Percentiles rank a stretch among this genome's conserved stretches.
Evolutionary conservation across 192 early-diverging fungal genomes (phyloP).

Genomic region (Chytriomyces hyalinus): DNA sequence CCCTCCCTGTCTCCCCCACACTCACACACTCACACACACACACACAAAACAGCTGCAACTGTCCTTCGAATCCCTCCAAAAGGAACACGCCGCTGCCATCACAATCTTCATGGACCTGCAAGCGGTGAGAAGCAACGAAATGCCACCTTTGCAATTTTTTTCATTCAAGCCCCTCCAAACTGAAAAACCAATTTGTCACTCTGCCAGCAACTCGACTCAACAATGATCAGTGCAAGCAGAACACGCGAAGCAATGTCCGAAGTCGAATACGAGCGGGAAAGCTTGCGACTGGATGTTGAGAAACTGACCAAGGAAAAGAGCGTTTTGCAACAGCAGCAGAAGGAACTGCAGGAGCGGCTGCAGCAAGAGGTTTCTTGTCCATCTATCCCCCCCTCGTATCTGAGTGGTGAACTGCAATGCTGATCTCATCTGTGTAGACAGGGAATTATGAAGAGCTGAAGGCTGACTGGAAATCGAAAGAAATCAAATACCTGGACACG

Average conservation of each 20-base stretch:
- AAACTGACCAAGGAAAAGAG: slow-evolving; percentile 3
- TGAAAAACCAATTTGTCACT: neutral
- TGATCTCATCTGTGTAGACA: neutral
- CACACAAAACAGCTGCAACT: neutral
- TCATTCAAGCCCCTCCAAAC: no score
- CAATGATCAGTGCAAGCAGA: no score
- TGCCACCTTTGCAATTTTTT: neutral
- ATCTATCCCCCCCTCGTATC: no score
- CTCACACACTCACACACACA: no score
- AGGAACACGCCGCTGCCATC: neutral
- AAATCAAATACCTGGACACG: neutral
- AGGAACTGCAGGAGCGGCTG: neutral
- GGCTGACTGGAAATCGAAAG: neutral
- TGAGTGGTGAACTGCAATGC: neutral
- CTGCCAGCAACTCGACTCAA: slow-evolving; percentile 11
- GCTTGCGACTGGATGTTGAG: neutral
- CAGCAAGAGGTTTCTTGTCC: slow-evolving; percentile 1
- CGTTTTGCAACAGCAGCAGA: neutral
- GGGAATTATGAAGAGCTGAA: slow-evolving; percentile 2
- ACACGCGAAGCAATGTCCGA: neutral
- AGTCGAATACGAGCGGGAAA: neutral
- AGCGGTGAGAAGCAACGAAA: neutral
- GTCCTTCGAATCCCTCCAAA: neutral
- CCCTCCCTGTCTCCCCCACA: no score
- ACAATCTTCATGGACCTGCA: neutral